Base-by-base conservation (phyloP, 2,329 filamentous ascomycete species). In the Alternaria sp. region DNA sequence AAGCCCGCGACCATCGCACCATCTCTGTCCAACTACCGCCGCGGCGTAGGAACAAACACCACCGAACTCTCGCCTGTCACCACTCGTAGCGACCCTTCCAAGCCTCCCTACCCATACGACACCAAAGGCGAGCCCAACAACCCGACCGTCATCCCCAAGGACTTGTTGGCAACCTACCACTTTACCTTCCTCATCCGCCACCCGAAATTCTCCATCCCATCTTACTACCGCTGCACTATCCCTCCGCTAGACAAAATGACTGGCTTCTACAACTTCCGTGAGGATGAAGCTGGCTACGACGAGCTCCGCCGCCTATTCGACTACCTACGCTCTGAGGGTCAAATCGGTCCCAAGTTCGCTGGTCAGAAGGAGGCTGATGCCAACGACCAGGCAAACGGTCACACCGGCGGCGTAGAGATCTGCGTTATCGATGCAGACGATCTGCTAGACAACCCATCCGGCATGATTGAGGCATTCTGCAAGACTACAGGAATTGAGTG, bases 111-210 rank as follows among this genome's bases (percentile, higher is more conserved):
- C 74, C 87, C 88, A 3, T 90, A 89, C 72, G 70, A 82, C 64
- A 89, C 88, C 3, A 78, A 81, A 32, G 76, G 82, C 4, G 90
- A 95, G 80, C 83, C 86, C 3, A 85, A 85, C 61, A 98, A 98
- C 81, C 95, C 94, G 1, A 97, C 93, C 1, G 90, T 96, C 25
- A 83, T 98, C 54, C 96, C 96, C 3, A 82, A 87, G 26, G 88
- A 89, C 28, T 83, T 93, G 62, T 85, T 98, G 61, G 87, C 89
- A 75, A 86, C 89, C 69, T 98, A 97, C 82, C 93, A 97, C 81
- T 98, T 95, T 83, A 93, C 94, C 21, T 98, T 99, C 82, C 87
- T 98, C 67, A 98, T 99, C 84, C 94, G 96, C 61, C 93, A 98
- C 79, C 96, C 96, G n/a, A 89, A 93, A 73, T 89, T 89, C 77